Conservation (phyloP, 2,329 filamentous ascomycete genomes). For the Sarocladium brachiariae region DNA sequence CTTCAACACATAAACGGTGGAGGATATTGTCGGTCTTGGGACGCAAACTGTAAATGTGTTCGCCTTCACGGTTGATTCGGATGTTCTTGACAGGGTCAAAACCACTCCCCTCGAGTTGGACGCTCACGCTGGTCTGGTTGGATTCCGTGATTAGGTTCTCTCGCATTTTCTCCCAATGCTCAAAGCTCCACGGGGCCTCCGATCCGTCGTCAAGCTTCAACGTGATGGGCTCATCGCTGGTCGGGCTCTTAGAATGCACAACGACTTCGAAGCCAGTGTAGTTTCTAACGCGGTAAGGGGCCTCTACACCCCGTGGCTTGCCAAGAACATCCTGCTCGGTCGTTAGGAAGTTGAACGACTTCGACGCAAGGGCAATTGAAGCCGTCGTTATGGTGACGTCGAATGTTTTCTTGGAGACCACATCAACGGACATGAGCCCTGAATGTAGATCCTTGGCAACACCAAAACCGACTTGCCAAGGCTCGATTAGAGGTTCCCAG, state of each 20-base stretch:
- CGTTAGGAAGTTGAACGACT: constrained; percentile 84
- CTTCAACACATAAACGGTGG: constrained; percentile 86
- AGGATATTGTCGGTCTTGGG: constrained; percentile 79
- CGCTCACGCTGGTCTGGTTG: constrained; percentile 68
- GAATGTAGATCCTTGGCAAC: constrained; percentile 71
- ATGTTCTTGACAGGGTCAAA: constrained; percentile 89
- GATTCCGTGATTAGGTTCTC: constrained; percentile 85
- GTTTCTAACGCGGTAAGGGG: constrained; percentile 89
- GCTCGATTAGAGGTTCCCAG: constrained; percentile 94
- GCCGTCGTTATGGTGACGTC: constrained; percentile 91
- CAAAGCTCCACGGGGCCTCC: constrained; percentile 92
- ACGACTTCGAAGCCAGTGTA: constrained; percentile 90
- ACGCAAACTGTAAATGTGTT: constrained; percentile 80
- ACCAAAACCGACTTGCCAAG: constrained; percentile 91
- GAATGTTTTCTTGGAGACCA: constrained; percentile 83
- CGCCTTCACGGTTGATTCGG: constrained; percentile 87
- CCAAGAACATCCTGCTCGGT: constrained; percentile 81
- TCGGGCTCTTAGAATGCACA: constrained; percentile 68
- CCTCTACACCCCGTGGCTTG: constrained; percentile 85
- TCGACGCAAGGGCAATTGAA: constrained; percentile 86
- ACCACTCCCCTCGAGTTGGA: constrained; percentile 85
- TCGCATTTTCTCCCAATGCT: constrained; percentile 93
- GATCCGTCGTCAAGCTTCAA: constrained; percentile 80
- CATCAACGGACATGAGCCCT: constrained; percentile 72
- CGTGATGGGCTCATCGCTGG: constrained; percentile 60